phyloP scores from a whole-genome alignment of 768 basidiomycete species.

The Phylloporus sp. region DNA sequence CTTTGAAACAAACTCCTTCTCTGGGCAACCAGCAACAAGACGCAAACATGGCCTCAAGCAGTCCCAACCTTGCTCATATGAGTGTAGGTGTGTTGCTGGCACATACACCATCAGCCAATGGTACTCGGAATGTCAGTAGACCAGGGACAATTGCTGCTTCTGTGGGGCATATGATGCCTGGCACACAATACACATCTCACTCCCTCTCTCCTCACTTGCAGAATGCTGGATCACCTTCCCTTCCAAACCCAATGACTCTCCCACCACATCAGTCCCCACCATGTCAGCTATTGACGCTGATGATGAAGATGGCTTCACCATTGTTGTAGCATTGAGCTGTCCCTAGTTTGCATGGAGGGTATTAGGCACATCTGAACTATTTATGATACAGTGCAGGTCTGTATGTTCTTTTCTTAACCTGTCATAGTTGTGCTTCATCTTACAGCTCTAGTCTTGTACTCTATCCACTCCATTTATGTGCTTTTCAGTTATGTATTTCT shows the following conservation, averaged over 20 bases:
- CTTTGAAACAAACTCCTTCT: constrained; percentile 21
- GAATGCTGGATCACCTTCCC: constrained; percentile 42
- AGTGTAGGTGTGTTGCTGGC: constrained; percentile 35
- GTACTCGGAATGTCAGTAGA: constrained; percentile 44
- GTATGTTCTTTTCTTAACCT: constrained; percentile 8
- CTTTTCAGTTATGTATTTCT: constrained; percentile 36
- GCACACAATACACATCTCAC: constrained; percentile 39
- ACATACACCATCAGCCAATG: constrained; percentile 56
- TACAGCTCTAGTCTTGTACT: constrained; percentile 26
- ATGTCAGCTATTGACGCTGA: constrained; percentile 47
- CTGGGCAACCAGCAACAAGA: constrained; percentile 24
- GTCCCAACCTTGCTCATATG: constrained; percentile 34
- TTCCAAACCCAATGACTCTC: constrained; percentile 39
- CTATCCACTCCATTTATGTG: constrained; percentile 36
- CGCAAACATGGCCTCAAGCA: constrained; percentile 27
- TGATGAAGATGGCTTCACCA: constrained; percentile 52
- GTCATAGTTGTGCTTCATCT: constrained; percentile 13
- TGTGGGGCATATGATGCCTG: constrained; percentile 30
- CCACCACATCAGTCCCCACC: constrained; percentile 45
- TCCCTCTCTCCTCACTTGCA: constrained; percentile 50
- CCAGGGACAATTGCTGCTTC: constrained; percentile 17
- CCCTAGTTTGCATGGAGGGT: constrained; percentile 49
- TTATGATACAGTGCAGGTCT: constrained; percentile 11
- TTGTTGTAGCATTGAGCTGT: constrained; percentile 52
- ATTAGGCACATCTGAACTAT: constrained; percentile 32